Evolutionary conservation across 495 filamentous ascomycete genomes (phyloP), one percentile per base, ranked within the genome.

Genomic region (Aspergillus steynii): DNA sequence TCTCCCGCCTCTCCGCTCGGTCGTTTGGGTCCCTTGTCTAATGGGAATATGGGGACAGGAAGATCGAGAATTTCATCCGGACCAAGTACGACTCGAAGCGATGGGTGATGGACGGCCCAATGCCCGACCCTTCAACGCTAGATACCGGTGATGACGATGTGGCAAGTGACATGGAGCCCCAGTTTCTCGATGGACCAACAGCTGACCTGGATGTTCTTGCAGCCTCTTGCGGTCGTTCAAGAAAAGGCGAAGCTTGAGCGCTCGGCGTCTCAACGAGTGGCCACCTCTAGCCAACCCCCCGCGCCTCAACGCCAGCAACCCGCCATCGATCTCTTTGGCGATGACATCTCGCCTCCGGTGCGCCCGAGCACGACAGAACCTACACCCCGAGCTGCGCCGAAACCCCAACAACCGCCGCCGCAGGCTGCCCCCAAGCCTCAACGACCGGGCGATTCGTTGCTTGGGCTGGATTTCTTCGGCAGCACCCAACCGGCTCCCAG

Each of bases 61-160:
- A 99, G 80, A 98, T 99, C 63, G 95, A 98, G 82, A 99, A 97
- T 76, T 99, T 99, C 65, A 97, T 99, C 62, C 86, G 96, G 49
- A 99, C 95, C 42, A 99, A 99, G 75, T 99, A 99, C 73, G 95
- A 99, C 68, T 88, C 92, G 8, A 98, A 96, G 81, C 82, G 96
- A 76, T 99, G 95, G 95, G 90, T 93, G 2, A 97, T 97, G 94
- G 96, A 99, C 60, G 95, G 96, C 3, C 85, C 83, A 10, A 93
- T 97, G 76, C 96, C 96, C 8, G 91, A 97, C 68, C 96, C 96
- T 27, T 81, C 89, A 0, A 91, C 88, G n/a, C 75, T 99, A 56
- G 90, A 93, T 69, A 87, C 80, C 32, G 92, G 89, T 5, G 90
- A 86, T 31, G 93, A 98, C 66, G 92, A 96, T 74, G 83, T 96